Conservation (phyloP, 202 grass and related monocot species). For the Carex arenaria region DNA sequence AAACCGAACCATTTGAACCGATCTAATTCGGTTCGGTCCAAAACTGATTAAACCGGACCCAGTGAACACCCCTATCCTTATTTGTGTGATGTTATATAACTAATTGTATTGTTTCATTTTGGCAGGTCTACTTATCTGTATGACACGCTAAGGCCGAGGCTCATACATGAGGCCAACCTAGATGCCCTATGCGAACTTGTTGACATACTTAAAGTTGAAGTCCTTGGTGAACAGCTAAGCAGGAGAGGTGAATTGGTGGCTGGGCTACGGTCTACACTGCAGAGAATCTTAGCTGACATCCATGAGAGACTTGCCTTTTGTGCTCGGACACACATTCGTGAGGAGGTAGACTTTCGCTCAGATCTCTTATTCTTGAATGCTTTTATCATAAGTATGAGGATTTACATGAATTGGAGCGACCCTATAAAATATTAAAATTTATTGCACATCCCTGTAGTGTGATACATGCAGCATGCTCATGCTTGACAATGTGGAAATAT, state of each 20-base stretch:
- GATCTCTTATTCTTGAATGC: slow-evolving; percentile 1
- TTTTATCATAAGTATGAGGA: neutral
- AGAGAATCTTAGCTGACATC: slow-evolving; percentile 92
- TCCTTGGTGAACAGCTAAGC: slow-evolving; percentile 73
- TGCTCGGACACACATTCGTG: slow-evolving; percentile 86
- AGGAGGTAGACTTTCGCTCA: slow-evolving; percentile 56
- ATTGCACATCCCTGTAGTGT: neutral
- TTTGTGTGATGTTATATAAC: slow-evolving; percentile 7
- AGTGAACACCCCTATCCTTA: too few species aligned
- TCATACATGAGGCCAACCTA: slow-evolving; percentile 94
- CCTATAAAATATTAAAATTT: neutral
- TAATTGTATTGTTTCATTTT: slow-evolving; percentile 19
- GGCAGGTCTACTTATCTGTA: slow-evolving; percentile 86
- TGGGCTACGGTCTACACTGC: slow-evolving; percentile 67
- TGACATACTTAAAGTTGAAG: slow-evolving; percentile 94
- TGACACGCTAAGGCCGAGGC: slow-evolving; percentile 87
- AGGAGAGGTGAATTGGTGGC: slow-evolving; percentile 76
- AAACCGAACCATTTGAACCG: too few species aligned
- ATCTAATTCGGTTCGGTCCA: too few species aligned
- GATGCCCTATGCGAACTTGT: slow-evolving; percentile 95
- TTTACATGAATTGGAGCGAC: neutral
- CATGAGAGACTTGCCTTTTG: slow-evolving; percentile 94
- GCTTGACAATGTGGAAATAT: neutral
- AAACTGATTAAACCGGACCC: too few species aligned
- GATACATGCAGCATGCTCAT: neutral